phyloP scores from a whole-genome alignment of 805 yeast genomes.

The Wickerhamomyces queroliae region DNA sequence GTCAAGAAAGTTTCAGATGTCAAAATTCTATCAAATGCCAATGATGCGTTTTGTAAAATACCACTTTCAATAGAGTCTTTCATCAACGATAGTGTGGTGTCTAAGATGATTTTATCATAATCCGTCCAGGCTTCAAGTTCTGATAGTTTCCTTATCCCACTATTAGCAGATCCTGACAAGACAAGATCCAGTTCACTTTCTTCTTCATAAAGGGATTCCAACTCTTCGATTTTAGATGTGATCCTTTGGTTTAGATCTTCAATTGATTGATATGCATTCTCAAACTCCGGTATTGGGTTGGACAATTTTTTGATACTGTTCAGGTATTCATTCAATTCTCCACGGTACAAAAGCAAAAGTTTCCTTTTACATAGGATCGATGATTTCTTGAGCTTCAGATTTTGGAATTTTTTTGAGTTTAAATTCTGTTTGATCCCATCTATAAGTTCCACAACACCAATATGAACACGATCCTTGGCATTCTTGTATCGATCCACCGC shows the following conservation, averaged over 20 bases:
- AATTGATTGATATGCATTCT: slow-evolving; percentile 20
- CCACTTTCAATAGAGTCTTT: slow-evolving; percentile 47
- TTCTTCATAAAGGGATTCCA: slow-evolving; percentile 44
- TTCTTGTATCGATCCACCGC: slow-evolving; percentile 29
- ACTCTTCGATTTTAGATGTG: slow-evolving; percentile 38
- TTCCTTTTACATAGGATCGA: slow-evolving; percentile 32
- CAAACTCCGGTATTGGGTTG: slow-evolving; percentile 19
- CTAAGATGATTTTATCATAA: slow-evolving; percentile 35
- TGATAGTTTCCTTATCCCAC: slow-evolving; percentile 38
- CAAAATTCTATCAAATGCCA: slow-evolving; percentile 44
- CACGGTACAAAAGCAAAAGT: slow-evolving; percentile 34
- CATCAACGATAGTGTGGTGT: slow-evolving; percentile 34
- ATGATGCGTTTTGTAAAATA: slow-evolving; percentile 48
- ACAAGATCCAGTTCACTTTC: slow-evolving; percentile 50
- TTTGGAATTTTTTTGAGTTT: slow-evolving; percentile 37
- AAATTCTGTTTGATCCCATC: slow-evolving; percentile 35
- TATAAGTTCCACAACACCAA: slow-evolving; percentile 35
- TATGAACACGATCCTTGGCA: slow-evolving; percentile 32
- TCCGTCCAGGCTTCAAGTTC: slow-evolving; percentile 56
- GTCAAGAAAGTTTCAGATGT: slow-evolving; percentile 22
- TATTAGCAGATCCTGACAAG: slow-evolving; percentile 37
- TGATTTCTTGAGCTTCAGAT: slow-evolving; percentile 34
- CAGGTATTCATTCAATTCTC: slow-evolving; percentile 28
- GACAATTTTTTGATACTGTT: slow-evolving; percentile 13
- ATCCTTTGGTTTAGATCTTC: slow-evolving; percentile 32